Evolutionary conservation across 805 yeast genomes (phyloP), one percentile per base, ranked within the genome.

Genomic region (Ogataea pini): DNA sequence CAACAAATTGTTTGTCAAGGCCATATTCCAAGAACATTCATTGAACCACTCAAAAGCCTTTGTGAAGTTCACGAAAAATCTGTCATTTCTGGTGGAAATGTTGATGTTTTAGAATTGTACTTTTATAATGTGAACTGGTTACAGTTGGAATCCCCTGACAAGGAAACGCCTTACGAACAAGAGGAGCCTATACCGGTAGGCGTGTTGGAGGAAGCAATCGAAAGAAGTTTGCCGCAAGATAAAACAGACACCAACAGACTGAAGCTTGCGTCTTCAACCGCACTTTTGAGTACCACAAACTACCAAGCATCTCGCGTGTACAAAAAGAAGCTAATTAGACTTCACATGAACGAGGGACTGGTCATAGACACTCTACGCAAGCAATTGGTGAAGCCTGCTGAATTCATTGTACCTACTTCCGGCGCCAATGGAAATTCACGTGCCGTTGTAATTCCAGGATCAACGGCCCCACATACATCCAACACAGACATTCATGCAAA

Each of bases 121-220:
- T 80, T 83, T 52, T 80, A 83, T 58, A 82, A 85, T 55, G 80
- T 82, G 1, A 71, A 73, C 22, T 87, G 95, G 95, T 69, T 87
- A 14, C 73, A 75, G 7, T 57, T 79, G 8, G 57, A 48, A 10
- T 12, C 25, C 16, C 54, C 53, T 1, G 63, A 59, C 20, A 50
- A 48, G 17, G 49, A 42, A 22, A 49, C 39, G 4, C 48, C 37
- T 17, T 31, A 42, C 18, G 56, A 54, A 19, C 46, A 38, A 36
- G 53, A 52, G 19, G 24, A 39, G n/a, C 32, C 27, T 44, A 18
- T 37, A 36, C 34, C 25, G 29, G 37, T 39, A 28, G 32, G 29
- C 24, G 29, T 44, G 3, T 27, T 44, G 18, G 71, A 71, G 50
- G 63, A 62, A 17, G 45, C 68, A 4, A 49, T 29, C 4, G 45